A percentile compares a stretch with the other conserved stretches of the same genome.
These are phyloP conservation scores for Aspergillus fijiensis DNA, from an alignment of 2,329 filamentous ascomycete species.

Conservation along the genomic window DNA sequence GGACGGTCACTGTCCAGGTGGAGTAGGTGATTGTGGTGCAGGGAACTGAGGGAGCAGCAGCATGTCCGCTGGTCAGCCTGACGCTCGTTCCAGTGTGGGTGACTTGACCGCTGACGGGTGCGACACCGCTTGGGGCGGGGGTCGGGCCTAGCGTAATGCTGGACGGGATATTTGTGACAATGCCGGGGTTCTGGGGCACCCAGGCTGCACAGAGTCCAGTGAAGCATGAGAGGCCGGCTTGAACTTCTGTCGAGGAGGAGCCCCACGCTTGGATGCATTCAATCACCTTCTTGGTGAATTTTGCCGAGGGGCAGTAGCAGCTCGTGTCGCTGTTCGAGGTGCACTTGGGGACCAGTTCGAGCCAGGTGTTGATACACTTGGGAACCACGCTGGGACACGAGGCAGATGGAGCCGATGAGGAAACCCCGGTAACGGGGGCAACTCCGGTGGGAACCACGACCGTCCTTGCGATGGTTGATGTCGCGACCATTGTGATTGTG, in stretches of 20 bases:
- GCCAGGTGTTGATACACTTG: conserved; percentile 88
- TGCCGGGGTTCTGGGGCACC: conserved; percentile 74
- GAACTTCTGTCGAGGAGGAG: conserved; percentile 63
- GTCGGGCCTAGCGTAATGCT: conserved; percentile 55
- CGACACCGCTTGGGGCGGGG: conserved; percentile 49
- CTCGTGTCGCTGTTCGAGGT: conserved; percentile 74
- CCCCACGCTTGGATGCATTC: conserved; percentile 78
- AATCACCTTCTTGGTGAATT: conserved; percentile 77
- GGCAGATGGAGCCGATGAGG: conserved; percentile 32
- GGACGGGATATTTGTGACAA: conserved; percentile 71
- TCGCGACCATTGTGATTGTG: conserved; percentile 40
- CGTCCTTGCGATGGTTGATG: conserved; percentile 20
- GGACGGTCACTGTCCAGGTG: conserved; percentile 45
- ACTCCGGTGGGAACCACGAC: conserved; percentile 8
- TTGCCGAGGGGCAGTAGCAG: conserved; percentile 82
- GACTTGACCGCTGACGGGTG: conserved; percentile 39
- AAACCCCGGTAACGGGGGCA: conserved; percentile 15
- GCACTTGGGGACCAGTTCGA: conserved; percentile 68
- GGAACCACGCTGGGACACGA: conserved; percentile 71
- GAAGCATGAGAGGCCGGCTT: conserved; percentile 76
- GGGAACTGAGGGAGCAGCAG: conserved; percentile 28
- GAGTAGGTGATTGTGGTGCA: conserved; percentile 45
- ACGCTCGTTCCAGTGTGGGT: conserved; percentile 30
- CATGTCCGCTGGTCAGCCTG: conserved; percentile 20
- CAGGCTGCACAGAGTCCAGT: conserved; percentile 84